A percentile compares a stretch with the other conserved stretches of the same genome.
phyloP scores from a whole-genome alignment of 78 protist genomes.

The Dictyostelium firmibasis region DNA sequence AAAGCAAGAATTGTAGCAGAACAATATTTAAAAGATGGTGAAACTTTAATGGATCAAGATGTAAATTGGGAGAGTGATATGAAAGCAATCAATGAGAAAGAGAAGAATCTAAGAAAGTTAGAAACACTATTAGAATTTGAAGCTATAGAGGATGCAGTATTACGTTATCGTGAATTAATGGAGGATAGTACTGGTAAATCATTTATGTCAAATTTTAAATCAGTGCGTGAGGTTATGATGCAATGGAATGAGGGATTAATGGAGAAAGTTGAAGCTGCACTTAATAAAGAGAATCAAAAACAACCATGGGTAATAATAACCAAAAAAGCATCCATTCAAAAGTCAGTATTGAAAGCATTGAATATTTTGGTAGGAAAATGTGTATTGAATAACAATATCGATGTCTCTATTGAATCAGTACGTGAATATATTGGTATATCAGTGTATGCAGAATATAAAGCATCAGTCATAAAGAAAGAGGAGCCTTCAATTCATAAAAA shows the following conservation, averaged over 20 bases:
- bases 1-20: neutral
- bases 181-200: neutral
- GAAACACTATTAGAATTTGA: conserved; percentile 27
- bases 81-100: neutral
- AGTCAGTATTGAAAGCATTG: neutral
- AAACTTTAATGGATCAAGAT: neutral
- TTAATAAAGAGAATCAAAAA: neutral
- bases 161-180: neutral
- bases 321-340: neutral
- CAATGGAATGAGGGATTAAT: conserved; percentile 14
- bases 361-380: neutral
- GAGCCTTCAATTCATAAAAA: neutral
- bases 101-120: neutral
- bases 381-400: neutral
- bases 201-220: neutral
- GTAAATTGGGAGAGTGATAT: neutral
- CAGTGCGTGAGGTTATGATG: conserved; percentile 22
- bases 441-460: conserved; percentile 11
- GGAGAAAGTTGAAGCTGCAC: neutral
- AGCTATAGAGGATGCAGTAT: neutral
- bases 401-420: neutral
- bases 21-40: neutral
- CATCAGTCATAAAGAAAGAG: neutral
- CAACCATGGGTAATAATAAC: neutral
- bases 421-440: conserved; percentile 8